phyloP scores from a whole-genome alignment of 208 protist species.

The Trypanosoma mega region DNA sequence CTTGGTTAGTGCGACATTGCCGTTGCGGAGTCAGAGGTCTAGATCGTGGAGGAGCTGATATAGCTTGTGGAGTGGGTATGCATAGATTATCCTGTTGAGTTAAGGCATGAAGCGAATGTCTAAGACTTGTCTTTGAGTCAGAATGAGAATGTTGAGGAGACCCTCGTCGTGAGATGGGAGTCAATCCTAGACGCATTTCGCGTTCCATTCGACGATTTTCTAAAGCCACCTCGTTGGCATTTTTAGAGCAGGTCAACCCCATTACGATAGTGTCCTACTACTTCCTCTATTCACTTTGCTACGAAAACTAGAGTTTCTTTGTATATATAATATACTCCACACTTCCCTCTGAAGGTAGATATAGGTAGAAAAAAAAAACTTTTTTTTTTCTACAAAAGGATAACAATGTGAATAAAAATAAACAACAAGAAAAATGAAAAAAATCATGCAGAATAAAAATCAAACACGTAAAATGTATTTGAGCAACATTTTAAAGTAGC shows the following conservation, averaged over 20 bases:
- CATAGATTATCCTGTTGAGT: background rate
- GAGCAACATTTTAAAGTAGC: too few species aligned
- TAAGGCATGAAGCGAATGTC: background rate
- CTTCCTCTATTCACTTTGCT: too few species aligned
- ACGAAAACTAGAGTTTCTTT: too few species aligned
- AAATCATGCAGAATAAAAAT: conserved; percentile 1
- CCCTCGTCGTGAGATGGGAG: background rate
- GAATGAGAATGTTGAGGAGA: background rate
- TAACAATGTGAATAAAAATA: conserved; percentile 27
- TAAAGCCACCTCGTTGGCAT: conserved; percentile 16
- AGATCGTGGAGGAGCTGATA: background rate
- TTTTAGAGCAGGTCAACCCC: conserved; percentile 22
- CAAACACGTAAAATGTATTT: conserved; percentile 17
- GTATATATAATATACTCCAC: too few species aligned
- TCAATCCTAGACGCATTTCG: conserved; percentile 26
- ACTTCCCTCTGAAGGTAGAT: too few species aligned
- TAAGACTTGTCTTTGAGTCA: background rate
- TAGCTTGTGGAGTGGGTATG: background rate
- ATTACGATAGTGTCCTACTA: too few species aligned
- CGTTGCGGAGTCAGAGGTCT: background rate
- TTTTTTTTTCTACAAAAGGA: background rate
- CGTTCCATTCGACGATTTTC: conserved; percentile 27
- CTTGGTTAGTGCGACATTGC: too few species aligned
- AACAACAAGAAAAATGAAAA: conserved; percentile 23
- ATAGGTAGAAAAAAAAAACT: too few species aligned